Conservation (phyloP, 1,139 yeast species). For the Blastobotrys capitulatus region DNA sequence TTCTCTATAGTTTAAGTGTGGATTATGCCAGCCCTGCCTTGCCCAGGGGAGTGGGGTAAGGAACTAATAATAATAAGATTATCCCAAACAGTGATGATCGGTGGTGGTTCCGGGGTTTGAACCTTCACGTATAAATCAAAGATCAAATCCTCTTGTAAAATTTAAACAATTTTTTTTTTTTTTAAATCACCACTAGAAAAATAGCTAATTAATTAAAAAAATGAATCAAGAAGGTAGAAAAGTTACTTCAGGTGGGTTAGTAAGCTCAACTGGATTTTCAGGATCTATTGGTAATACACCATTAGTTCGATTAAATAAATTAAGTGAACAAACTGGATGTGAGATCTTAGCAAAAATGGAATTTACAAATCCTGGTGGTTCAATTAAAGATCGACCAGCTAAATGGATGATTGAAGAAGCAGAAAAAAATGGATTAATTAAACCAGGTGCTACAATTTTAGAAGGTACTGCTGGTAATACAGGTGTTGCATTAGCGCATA, state of each 20-base stretch:
- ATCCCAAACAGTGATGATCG: too few species aligned
- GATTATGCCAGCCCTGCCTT: too few species aligned
- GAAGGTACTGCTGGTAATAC: slow-evolving; percentile 80
- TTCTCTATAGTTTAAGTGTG: too few species aligned
- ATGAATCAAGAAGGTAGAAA: too few species aligned
- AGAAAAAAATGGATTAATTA: slow-evolving; percentile 59
- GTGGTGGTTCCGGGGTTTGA: too few species aligned
- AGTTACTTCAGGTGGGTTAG: slow-evolving; percentile 28
- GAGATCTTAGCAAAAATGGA: slow-evolving; percentile 87
- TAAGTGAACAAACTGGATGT: slow-evolving; percentile 60
- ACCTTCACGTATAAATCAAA: too few species aligned
- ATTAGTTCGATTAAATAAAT: slow-evolving; percentile 55
- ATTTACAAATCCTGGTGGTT: slow-evolving; percentile 92
- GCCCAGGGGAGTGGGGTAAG: too few species aligned
- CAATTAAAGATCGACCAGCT: slow-evolving; percentile 90
- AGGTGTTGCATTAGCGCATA: slow-evolving; percentile 86
- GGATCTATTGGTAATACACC: slow-evolving; percentile 90
- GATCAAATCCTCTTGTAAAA: too few species aligned
- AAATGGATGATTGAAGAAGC: slow-evolving; percentile 73
- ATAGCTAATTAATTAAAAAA: too few species aligned
- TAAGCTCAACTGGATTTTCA: slow-evolving; percentile 56
- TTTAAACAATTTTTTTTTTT: too few species aligned
- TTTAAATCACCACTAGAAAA: too few species aligned
- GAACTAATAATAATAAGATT: too few species aligned
- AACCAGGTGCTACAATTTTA: slow-evolving; percentile 66